A percentile compares a stretch with the other conserved stretches of the same genome.
Conservation (phyloP, 2,329 filamentous ascomycete species). For the Immersiporthe knoxdaviesiana region DNA sequence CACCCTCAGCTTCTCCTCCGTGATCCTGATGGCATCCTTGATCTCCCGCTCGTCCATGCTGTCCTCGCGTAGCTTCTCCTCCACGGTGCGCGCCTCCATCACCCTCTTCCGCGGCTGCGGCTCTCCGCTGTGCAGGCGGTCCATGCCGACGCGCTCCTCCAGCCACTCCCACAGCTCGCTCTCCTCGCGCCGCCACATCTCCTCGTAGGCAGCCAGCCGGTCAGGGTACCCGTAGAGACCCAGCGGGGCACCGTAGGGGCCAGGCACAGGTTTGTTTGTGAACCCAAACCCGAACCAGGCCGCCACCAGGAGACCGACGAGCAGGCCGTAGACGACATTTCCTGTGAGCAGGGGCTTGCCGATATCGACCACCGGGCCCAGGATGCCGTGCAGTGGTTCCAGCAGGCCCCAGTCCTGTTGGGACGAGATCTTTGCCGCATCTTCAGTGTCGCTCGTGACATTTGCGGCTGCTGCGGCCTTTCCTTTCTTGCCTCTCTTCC, state of each 20-base stretch:
- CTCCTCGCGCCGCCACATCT: conserved; percentile 89
- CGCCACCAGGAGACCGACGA: conserved; percentile 73
- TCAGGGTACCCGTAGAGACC: conserved; percentile 58
- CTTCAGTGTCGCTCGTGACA: conserved; percentile 45
- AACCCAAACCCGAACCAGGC: conserved; percentile 72
- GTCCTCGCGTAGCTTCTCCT: conserved; percentile 61
- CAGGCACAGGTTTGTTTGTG: conserved; percentile 43
- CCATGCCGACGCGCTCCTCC: conserved; percentile 80
- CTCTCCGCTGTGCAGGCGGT: conserved; percentile 52
- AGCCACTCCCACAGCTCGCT: conserved; percentile 92
- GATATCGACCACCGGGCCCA: conserved; percentile 72
- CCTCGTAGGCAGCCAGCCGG: conserved; percentile 82
- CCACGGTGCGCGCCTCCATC: conserved; percentile 58
- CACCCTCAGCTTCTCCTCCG: conserved; percentile 79
- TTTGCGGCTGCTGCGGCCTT: conserved; percentile 50
- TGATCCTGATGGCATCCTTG: conserved; percentile 79
- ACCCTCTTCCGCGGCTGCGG: conserved; percentile 50
- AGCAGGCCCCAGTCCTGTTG: conserved; percentile 73
- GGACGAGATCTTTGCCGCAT: conserved; percentile 46
- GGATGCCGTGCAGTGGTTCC: conserved; percentile 73
- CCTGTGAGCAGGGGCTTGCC: conserved; percentile 72
- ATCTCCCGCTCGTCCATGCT: conserved; percentile 74
- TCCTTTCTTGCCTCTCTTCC: conserved; percentile 64
- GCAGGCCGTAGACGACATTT: conserved; percentile 76
- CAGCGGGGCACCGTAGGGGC: conserved; percentile 44